phyloP scores from a whole-genome alignment of 2,329 filamentous ascomycete genomes.

The Verticillium isaacii region DNA sequence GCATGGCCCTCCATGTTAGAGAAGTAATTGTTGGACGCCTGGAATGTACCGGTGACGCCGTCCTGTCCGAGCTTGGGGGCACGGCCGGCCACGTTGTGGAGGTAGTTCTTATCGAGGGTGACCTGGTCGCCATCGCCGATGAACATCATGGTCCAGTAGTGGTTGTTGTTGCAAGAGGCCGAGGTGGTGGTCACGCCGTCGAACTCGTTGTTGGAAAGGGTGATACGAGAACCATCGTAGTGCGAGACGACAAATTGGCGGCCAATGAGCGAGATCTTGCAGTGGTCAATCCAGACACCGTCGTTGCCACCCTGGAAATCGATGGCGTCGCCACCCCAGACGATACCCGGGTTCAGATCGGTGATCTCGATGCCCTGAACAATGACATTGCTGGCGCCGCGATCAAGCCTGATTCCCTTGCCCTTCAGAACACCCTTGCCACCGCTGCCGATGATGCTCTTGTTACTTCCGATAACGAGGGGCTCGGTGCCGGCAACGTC shows the following conservation, averaged over 20 bases:
- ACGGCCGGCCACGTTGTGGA: constrained; percentile 21
- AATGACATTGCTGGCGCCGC: constrained; percentile 42
- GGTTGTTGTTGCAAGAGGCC: constrained; percentile 22
- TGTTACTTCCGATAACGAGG: constrained; percentile 20
- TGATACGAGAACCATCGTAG: constrained; percentile 26
- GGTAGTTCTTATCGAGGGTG: constrained; percentile 28
- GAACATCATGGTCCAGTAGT: constrained; percentile 28
- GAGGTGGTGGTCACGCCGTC: constrained; percentile 29
- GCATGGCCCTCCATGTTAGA: constrained; percentile 34
- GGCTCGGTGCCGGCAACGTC: constrained; percentile 17
- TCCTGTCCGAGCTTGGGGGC: constrained; percentile 21
- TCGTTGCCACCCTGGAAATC: constrained; percentile 18
- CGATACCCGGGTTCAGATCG: constrained; percentile 33
- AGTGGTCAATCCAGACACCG: constrained; percentile 27
- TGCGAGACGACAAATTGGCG: constrained; percentile 33
- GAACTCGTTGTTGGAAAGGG: constrained; percentile 33
- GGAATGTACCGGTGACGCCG: constrained; percentile 16
- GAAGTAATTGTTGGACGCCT: constrained; percentile 22
- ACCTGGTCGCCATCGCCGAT: constrained; percentile 24
- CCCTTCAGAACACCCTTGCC: constrained; percentile 23
- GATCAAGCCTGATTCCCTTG: constrained; percentile 38
- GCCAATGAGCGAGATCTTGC: constrained; percentile 34
- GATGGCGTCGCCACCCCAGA: constrained; percentile 32
- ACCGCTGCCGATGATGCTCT: constrained; percentile 19
- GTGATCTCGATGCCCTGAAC: constrained; percentile 45